Evolutionary conservation across 129 eudicot genomes (phyloP).

Genomic region (Oenanthe sinensis): DNA sequence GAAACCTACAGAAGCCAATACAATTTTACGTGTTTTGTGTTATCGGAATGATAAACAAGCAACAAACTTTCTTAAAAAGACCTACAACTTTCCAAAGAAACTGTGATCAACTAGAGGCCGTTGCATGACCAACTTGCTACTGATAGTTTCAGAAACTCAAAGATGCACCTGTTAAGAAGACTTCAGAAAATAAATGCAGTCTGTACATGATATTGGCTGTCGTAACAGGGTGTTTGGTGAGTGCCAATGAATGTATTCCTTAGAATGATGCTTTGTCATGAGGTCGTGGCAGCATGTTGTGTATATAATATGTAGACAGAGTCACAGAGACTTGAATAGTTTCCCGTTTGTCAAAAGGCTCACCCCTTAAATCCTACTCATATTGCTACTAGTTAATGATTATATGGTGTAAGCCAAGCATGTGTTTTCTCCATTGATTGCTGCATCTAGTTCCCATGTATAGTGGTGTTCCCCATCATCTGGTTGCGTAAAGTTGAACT

Average conservation of each 20-base stretch:
- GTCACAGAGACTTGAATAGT: too few relatives aligned
- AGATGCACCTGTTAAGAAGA: not conserved
- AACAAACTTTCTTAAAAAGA: conserved; percentile 72
- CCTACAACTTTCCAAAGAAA: conserved; percentile 89
- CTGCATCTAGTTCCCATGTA: too few relatives aligned
- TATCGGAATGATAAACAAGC: conserved; percentile 87
- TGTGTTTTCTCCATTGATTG: too few relatives aligned
- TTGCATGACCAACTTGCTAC: not conserved
- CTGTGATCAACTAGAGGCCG: conserved; percentile 16
- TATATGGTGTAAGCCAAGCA: too few relatives aligned
- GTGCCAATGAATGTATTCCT: not conserved
- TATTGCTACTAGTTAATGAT: too few relatives aligned
- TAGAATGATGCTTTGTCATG: not conserved
- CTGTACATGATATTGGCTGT: not conserved
- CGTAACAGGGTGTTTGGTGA: not conserved
- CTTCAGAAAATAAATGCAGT: not conserved
- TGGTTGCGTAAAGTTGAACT: too few relatives aligned
- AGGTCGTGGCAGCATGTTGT: not conserved
- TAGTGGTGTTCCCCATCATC: too few relatives aligned
- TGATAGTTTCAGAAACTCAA: not conserved
- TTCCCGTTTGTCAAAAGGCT: too few relatives aligned
- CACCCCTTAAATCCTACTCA: too few relatives aligned
- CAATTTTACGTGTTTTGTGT: conserved; percentile 75
- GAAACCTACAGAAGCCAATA: conserved; percentile 77
- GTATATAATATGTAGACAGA: not conserved